Base-by-base conservation (phyloP, 208 protist genomes). In the Trypanosoma avium region DNA sequence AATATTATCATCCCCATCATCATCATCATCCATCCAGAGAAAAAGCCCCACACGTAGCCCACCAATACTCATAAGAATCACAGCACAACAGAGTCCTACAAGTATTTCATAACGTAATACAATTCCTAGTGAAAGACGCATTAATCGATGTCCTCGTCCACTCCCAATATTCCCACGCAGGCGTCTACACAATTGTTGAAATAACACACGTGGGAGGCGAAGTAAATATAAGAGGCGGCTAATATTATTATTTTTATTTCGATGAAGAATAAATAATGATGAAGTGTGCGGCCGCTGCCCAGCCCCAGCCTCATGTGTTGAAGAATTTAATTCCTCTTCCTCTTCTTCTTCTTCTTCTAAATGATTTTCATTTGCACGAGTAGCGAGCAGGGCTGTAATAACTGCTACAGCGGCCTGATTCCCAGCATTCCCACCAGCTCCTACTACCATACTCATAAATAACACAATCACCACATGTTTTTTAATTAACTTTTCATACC, bases 361-460 rank as follows among this genome's bases (percentile, higher is more conserved):
- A 1, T 21, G 1, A 26, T 49, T 26, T 36, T 4, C 13, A 10
- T 1, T 19, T 0, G 45, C 35, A 47, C 26, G 32, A 26, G 50
- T 26, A 17, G 65, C 65, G 22, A 67, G 60, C 1, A 73, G 21
- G 5, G 66, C 72, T 0, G 62, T 64, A 52, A 73, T 78, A 40
- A 65, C 66, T 1, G 55, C 26, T 9, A 73, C 53, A 6, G 72
- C 66, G 17, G 72, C 64, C 65, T 85, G 79, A 45, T 75, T 75
- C 32, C 75, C 75, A 5, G 75, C 75, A 50, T 86, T 86, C 32
- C 79, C 79, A 27, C 79, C 75, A 0, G 79, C 79, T 22, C 75
- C 79, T 2, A 82, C 79, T 29, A 86, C 62, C 79, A 82, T 82
- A 22, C 71, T 79, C 21, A 86, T 42, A 54, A 86, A 86, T 26